phyloP scores from a whole-genome alignment of 345 rosid species.

The Turritis glabra region DNA sequence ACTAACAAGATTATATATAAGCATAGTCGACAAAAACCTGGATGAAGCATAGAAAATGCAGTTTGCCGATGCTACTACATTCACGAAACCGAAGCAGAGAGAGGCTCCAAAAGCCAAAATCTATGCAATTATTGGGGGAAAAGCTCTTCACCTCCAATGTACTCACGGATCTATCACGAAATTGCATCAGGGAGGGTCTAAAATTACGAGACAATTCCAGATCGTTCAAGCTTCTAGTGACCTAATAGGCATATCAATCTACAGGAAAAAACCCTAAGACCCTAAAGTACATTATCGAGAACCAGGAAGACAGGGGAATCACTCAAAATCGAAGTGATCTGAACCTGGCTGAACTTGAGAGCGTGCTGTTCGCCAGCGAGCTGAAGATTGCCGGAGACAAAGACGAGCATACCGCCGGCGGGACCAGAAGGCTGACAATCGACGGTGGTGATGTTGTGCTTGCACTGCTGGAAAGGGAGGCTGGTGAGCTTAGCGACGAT shows the following conservation, averaged over 20 bases:
- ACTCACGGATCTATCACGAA: constrained; percentile 3
- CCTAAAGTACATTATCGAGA: constrained; percentile 11
- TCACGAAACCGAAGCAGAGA: background rate
- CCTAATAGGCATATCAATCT: constrained; percentile 33
- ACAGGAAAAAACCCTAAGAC: constrained; percentile 1
- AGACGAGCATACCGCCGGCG: constrained; percentile 86
- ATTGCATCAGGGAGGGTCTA: background rate
- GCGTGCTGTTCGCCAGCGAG: constrained; percentile 91
- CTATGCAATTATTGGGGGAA: background rate
- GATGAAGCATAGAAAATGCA: background rate
- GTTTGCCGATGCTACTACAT: background rate
- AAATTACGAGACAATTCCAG: constrained; percentile 1
- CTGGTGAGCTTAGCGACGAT: constrained; percentile 80
- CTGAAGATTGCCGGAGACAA: constrained; percentile 89
- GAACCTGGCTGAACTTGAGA: constrained; percentile 95
- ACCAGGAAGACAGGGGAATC: background rate
- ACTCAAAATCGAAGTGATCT: background rate
- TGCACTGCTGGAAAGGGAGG: constrained; percentile 95
- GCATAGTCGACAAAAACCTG: background rate
- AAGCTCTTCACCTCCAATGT: background rate
- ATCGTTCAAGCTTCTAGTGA: constrained; percentile 13
- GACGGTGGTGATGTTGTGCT: constrained; percentile 79
- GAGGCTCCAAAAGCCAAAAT: background rate
- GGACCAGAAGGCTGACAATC: constrained; percentile 99
- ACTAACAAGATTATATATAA: background rate